These are phyloP conservation scores for Termitomyces sp. DNA, from an alignment of 1,284 basidiomycete species.

Conservation along the genomic window DNA sequence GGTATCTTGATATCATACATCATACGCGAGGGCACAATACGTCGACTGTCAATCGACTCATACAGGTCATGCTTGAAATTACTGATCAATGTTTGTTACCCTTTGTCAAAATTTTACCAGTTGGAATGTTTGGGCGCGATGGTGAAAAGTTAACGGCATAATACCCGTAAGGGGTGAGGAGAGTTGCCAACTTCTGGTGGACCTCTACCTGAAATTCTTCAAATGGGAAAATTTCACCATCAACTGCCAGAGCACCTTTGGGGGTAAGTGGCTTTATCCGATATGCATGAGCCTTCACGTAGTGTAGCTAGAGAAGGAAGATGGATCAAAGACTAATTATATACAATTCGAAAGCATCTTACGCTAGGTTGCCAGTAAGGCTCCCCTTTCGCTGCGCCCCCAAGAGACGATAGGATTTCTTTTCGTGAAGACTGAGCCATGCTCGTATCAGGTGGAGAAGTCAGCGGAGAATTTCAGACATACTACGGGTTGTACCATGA, in stretches of 20 bases:
- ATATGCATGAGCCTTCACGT: slow-evolving; percentile 77
- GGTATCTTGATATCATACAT: background rate
- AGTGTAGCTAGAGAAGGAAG: slow-evolving; percentile 51
- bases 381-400: slow-evolving; percentile 65
- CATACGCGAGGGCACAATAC: background rate
- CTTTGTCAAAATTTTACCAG: slow-evolving; percentile 2
- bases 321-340: background rate
- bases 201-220: slow-evolving; percentile 84
- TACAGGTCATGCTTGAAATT: background rate
- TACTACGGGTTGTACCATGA: slow-evolving; percentile 67
- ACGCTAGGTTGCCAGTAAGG: slow-evolving; percentile 66
- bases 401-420: slow-evolving; percentile 56
- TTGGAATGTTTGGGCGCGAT: slow-evolving; percentile 1
- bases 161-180: slow-evolving; percentile 67
- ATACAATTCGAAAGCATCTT: slow-evolving; percentile 19
- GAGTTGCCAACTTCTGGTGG: slow-evolving; percentile 61
- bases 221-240: slow-evolving; percentile 83
- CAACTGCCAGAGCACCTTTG: slow-evolving; percentile 61
- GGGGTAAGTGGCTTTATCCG: slow-evolving; percentile 60
- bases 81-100: slow-evolving; percentile 1
- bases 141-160: slow-evolving; percentile 55
- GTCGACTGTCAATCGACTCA: background rate
- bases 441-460: background rate
- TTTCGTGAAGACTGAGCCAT: slow-evolving; percentile 45
- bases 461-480: slow-evolving; percentile 7